These are phyloP conservation scores for Phlyctochytrium planicorne DNA, from an alignment of 192 early-diverging fungal species.

Conservation along the genomic window DNA sequence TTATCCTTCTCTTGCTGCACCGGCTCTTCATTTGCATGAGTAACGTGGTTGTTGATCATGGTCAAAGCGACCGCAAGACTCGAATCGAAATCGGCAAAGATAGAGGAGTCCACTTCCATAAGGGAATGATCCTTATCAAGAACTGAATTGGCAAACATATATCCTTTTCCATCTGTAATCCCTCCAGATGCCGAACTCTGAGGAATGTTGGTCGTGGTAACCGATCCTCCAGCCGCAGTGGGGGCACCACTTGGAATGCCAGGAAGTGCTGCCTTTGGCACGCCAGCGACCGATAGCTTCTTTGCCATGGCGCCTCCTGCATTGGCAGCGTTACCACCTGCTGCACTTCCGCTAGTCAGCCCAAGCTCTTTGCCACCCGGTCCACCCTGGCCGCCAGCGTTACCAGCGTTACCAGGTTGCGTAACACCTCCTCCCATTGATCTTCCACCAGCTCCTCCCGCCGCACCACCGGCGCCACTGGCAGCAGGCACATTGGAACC, in stretches of 20 bases:
- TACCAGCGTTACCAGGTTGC: not conserved
- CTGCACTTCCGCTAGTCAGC: too few relatives aligned
- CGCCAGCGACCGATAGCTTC: constrained; percentile 1
- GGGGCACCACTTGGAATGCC: not conserved
- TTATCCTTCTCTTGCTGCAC: constrained; percentile 42
- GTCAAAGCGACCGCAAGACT: constrained; percentile 36
- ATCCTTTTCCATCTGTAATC: constrained; percentile 1
- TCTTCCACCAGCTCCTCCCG: constrained; percentile 7
- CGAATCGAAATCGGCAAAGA: constrained; percentile 43
- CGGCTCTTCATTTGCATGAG: constrained; percentile 31
- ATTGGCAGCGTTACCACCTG: not conserved
- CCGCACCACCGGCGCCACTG: constrained; percentile 6
- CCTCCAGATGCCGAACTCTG: not conserved
- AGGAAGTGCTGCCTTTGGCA: not conserved
- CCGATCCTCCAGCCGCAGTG: not conserved
- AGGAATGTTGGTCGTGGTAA: not conserved
- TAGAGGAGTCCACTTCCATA: constrained; percentile 27
- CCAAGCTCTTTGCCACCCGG: too few relatives aligned
- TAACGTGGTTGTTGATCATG: constrained; percentile 15
- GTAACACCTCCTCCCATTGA: not conserved
- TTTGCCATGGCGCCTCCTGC: not conserved
- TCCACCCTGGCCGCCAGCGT: not conserved
- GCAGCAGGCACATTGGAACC: constrained; percentile 3
- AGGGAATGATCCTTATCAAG: constrained; percentile 23
- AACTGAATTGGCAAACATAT: not conserved